These are phyloP conservation scores for Gamsiella multidivaricata DNA, from an alignment of 192 early-diverging fungal genomes.

Conservation along the genomic window DNA sequence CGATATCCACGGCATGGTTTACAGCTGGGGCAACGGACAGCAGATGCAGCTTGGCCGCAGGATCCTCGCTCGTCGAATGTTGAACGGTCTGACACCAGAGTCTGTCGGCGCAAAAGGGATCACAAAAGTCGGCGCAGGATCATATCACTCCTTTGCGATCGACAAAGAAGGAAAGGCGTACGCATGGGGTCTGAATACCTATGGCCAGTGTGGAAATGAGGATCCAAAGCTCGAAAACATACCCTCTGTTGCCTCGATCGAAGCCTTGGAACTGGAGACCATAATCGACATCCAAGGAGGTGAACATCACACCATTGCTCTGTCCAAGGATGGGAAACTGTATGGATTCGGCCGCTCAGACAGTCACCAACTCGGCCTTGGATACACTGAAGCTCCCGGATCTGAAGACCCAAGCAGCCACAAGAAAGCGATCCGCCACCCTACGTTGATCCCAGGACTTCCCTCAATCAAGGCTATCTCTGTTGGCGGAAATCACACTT, in stretches of 20 bases:
- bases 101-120: constrained; percentile 68
- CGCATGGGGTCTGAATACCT: constrained; percentile 93
- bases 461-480: constrained; percentile 61
- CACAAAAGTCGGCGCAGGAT: constrained; percentile 75
- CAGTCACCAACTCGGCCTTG: constrained; percentile 83
- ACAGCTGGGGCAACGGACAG: constrained; percentile 91
- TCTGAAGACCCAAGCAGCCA: constrained; percentile 40
- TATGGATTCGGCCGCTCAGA: constrained; percentile 90
- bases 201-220: constrained; percentile 81
- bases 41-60: constrained; percentile 90
- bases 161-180: constrained; percentile 73
- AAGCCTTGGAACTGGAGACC: constrained; percentile 57
- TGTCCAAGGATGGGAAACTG: constrained; percentile 78
- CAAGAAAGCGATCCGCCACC: constrained; percentile 69
- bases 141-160: constrained; percentile 88
- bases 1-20: constrained; percentile 77
- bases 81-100: constrained; percentile 70
- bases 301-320: constrained; percentile 85
- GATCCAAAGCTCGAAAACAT: constrained; percentile 56
- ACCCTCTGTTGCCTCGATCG: constrained; percentile 66
- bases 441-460: constrained; percentile 62
- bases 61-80: constrained; percentile 77
- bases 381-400: constrained; percentile 50
- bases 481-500: constrained; percentile 71
- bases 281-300: constrained; percentile 79